Conservation (phyloP, 2,329 filamentous ascomycete species). For the Colletotrichum lindemuthianum region DNA sequence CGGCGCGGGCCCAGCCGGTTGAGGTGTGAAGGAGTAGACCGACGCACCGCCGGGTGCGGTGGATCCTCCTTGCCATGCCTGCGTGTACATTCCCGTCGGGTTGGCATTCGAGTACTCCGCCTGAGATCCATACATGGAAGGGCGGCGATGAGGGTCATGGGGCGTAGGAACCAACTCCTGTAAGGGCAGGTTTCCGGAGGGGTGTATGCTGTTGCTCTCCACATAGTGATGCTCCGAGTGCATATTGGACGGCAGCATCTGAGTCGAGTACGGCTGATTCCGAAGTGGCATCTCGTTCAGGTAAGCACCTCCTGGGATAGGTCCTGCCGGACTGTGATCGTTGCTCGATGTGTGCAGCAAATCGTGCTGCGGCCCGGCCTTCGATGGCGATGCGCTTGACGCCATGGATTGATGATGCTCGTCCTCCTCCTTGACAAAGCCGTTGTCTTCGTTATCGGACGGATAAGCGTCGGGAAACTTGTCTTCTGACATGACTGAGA, state of each 20-base stretch:
- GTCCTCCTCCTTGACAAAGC: constrained; percentile 54
- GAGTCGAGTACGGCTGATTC: constrained; percentile 50
- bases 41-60: constrained; percentile 52
- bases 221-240: constrained; percentile 52
- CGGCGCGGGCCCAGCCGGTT: constrained; percentile 34
- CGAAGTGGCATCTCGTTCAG: constrained; percentile 58
- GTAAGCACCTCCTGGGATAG: constrained; percentile 48
- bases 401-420: constrained; percentile 50
- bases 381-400: constrained; percentile 49
- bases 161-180: constrained; percentile 57
- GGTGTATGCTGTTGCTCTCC: constrained; percentile 49
- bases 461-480: constrained; percentile 58
- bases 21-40: constrained; percentile 58
- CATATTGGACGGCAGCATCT: constrained; percentile 56
- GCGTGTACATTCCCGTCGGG: constrained; percentile 51
- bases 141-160: constrained; percentile 57
- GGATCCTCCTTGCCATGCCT: constrained; percentile 57
- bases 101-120: constrained; percentile 58
- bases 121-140: constrained; percentile 54
- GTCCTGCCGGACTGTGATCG: constrained; percentile 48
- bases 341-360: constrained; percentile 48
- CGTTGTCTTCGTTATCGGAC: constrained; percentile 59
- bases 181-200: constrained; percentile 50
- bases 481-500: constrained; percentile 64
- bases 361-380: constrained; percentile 45